Percentiles rank a stretch among this genome's conserved stretches.
Conservation (phyloP, 208 protist species). For the Leptomonas seymouri region DNA sequence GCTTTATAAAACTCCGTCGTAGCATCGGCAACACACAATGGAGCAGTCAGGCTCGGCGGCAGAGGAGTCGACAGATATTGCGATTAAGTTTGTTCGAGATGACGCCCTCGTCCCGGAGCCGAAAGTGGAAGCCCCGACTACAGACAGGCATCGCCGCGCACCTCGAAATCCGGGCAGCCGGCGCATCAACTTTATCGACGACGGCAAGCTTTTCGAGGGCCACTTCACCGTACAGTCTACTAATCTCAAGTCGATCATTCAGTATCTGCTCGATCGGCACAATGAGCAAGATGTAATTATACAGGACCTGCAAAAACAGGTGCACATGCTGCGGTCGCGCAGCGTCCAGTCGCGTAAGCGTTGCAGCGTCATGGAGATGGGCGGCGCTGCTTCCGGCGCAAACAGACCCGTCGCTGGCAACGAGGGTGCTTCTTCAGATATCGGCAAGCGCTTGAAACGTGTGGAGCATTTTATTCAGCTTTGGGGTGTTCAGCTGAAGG, state of each 20-base stretch:
- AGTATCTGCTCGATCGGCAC: conserved; percentile 73
- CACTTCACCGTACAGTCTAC: conserved; percentile 87
- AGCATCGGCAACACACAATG: too few relatives aligned
- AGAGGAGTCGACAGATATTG: conserved; percentile 2
- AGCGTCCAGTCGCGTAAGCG: conserved; percentile 32
- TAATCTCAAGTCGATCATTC: conserved; percentile 81
- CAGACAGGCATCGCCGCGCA: conserved; percentile 34
- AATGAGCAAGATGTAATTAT: conserved; percentile 81
- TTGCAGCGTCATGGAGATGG: conserved; percentile 11
- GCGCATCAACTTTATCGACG: conserved; percentile 72
- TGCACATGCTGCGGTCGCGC: conserved; percentile 53
- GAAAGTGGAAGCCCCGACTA: conserved; percentile 17
- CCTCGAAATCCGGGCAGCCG: conserved; percentile 43
- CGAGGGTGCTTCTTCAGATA: conserved; percentile 26
- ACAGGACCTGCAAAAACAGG: conserved; percentile 81
- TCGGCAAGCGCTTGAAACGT: conserved; percentile 47
- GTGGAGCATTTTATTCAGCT: conserved; percentile 77
- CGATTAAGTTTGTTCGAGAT: conserved; percentile 24
- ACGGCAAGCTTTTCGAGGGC: conserved; percentile 91
- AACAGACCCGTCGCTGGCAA: conserved; percentile 2
- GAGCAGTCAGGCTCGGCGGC: not conserved
- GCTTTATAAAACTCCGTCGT: too few relatives aligned
- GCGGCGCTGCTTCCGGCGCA: conserved; percentile 17
- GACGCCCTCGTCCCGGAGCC: conserved; percentile 22
- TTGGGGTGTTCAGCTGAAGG: conserved; percentile 68